Base-by-base conservation (phyloP, 257 asterid species). In the Nicotiana sylvestris region DNA sequence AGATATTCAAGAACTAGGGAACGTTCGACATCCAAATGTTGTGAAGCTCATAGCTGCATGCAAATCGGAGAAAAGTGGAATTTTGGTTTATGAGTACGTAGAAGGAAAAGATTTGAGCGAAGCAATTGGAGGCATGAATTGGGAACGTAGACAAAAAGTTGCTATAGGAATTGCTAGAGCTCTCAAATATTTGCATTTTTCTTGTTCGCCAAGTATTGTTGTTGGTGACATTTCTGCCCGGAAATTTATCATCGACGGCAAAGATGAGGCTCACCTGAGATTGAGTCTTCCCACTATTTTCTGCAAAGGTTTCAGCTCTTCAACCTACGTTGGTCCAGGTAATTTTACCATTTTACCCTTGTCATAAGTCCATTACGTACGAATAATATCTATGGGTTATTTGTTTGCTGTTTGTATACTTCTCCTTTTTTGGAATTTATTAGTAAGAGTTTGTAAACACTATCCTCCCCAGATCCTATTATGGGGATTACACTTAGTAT, bases 251-350 rank as follows among this genome's bases (percentile, higher is more conserved):
- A 85, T 93, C 27, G 92, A 92, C 80, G 89, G 81, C 10, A 92
- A 87, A 64, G 91, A 81, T 70, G 96, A 90, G 88, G 83, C 93
- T 0, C 92, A 62, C 81, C 79, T 93, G 90, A 84, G 88, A 83
- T 77, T 88, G 29, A 84, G 64, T 84, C 84, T 90, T 55, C 88
- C 85, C 3, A 87, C 78, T 43, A 57, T 79, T 86, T 30, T 55
- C 67, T 37, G 33, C 86, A 93, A 88, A 67, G 30, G 85, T 82
- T 83, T 82, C 88, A 49, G 60, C 72, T 87, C 94, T 51, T 84
- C 91, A 9, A 88, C 94, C 85, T 83, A 86, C 74, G 83, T 78
- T 81, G 91, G 90, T 77, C 95, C 93, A 85, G 98, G 98, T 95
- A 91, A 39, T 29, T 56, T 80, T 53, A 67, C 65, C 30, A 10